Percentiles rank a stretch among this genome's conserved stretches.
Conservation (phyloP, 192 early-diverging fungal genomes). For the Pilobolus umbonatus region DNA sequence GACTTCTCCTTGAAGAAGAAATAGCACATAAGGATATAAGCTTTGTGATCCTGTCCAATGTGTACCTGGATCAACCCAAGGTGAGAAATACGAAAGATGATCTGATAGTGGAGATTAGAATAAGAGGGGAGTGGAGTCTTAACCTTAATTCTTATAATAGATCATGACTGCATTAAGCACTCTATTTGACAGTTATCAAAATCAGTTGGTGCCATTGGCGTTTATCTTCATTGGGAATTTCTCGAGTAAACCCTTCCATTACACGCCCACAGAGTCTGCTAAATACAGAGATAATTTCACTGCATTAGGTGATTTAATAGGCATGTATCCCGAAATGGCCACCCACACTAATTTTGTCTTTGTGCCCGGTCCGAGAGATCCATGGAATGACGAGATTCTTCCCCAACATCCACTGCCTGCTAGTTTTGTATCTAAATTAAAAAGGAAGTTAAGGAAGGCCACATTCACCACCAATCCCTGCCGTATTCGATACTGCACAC, state of each 20-base stretch:
- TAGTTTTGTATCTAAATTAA: constrained; percentile 60
- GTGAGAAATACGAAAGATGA: constrained; percentile 29
- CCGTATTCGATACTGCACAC: constrained; percentile 84
- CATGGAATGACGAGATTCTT: constrained; percentile 64
- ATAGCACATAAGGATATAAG: constrained; percentile 47
- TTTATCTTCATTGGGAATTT: constrained; percentile 91
- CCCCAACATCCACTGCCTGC: constrained; percentile 74
- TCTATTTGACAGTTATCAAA: constrained; percentile 73
- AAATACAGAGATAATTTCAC: constrained; percentile 60
- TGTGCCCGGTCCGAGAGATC: constrained; percentile 86
- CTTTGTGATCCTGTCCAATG: constrained; percentile 80
- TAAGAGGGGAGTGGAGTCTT: not conserved
- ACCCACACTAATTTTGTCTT: constrained; percentile 74
- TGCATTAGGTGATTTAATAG: constrained; percentile 59
- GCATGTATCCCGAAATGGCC: constrained; percentile 57
- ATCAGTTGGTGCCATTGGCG: constrained; percentile 63
- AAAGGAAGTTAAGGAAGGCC: constrained; percentile 50
- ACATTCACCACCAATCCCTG: constrained; percentile 83
- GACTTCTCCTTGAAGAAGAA: constrained; percentile 35
- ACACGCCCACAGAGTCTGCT: constrained; percentile 51
- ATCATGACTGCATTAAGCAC: constrained; percentile 65
- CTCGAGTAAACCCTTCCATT: constrained; percentile 65
- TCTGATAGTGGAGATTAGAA: not conserved
- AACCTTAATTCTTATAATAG: too few species aligned
- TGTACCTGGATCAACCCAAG: constrained; percentile 82